Evolutionary conservation across 495 filamentous ascomycete species (phyloP), one percentile per base, ranked within the genome.

Genomic region (Daldinia loculata): DNA sequence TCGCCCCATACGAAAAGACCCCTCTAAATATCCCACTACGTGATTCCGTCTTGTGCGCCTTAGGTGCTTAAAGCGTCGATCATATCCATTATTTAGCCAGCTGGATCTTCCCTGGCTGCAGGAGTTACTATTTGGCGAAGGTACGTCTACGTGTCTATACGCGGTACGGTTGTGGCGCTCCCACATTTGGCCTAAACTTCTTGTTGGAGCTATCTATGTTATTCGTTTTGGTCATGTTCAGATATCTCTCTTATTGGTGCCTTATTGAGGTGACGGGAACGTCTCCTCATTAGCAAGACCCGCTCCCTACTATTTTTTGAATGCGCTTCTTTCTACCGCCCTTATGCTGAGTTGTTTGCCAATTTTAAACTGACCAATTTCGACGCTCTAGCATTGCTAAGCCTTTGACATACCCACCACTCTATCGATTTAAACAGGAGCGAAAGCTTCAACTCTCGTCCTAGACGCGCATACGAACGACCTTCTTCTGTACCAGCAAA

Each of bases 391-490:
- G 69, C 48, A 55, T 61, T 39, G 41, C 57, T 67, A 30, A 67
- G 60, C 55, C 48, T 17, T 66, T 39, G 50, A 39, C 50, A 67
- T 72, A 72, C 69, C 63, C 69, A 67, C 64, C 63, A 39, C 64
- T 65, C 32, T 22, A 30, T 59, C 50, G 60, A 56, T 50, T 59
- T 48, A 30, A 64, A 51, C 48, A 56, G 30, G 45, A 11, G 64
- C 63, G 45, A 72, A 30, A 60, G 8, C 55, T 61, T 59, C 60
- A 34, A 34, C 22, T 55, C 50, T 63, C 26, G 51, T 61, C 57
- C 34, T 57, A 63, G 58, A 45, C 55, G 43, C 48, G 24, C 52
- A 58, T 51, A 67, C 59, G 60, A 53, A 50, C 32, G 51, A 62
- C 24, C 36, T 43, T 51, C 36, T 29, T 56, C 24, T 60, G 38